phyloP scores from a whole-genome alignment of 2,329 filamentous ascomycete genomes.

The Nemania sp. region DNA sequence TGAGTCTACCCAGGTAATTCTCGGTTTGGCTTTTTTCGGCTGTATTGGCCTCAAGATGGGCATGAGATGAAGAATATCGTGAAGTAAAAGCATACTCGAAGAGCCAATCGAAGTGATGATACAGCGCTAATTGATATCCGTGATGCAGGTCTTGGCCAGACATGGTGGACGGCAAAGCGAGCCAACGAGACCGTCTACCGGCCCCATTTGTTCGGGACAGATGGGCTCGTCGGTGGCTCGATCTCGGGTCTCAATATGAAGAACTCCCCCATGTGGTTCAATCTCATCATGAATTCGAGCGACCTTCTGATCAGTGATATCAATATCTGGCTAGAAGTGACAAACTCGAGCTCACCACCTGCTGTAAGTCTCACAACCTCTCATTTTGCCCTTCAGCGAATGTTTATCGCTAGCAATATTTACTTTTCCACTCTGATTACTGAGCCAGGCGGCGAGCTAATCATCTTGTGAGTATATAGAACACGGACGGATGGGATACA shows the following conservation, averaged over 20 bases:
- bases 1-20: slow-evolving; percentile 22
- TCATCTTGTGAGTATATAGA: no score
- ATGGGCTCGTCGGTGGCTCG: slow-evolving; percentile 58
- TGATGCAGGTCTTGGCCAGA: slow-evolving; percentile 53
- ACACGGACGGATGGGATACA: slow-evolving; percentile 66
- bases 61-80: background rate
- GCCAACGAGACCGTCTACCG: slow-evolving; percentile 59
- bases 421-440: no score
- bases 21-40: no score
- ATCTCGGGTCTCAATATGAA: slow-evolving; percentile 61
- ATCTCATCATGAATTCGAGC: slow-evolving; percentile 62
- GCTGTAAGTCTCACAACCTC: slow-evolving; percentile 55
- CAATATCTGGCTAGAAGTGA: slow-evolving; percentile 48
- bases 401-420: no score
- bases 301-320: slow-evolving; percentile 65
- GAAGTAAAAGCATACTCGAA: background rate
- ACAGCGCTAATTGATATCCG: background rate
- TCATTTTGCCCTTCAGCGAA: no score
- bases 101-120: background rate
- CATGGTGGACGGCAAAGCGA: slow-evolving; percentile 67
- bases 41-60: background rate
- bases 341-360: slow-evolving; percentile 25
- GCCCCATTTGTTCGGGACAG: slow-evolving; percentile 62
- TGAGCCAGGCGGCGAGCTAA: no score
- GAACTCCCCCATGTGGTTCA: slow-evolving; percentile 62